Evolutionary conservation across 179 eudicot genomes (phyloP).

Genomic region (Spergularia azorica): DNA sequence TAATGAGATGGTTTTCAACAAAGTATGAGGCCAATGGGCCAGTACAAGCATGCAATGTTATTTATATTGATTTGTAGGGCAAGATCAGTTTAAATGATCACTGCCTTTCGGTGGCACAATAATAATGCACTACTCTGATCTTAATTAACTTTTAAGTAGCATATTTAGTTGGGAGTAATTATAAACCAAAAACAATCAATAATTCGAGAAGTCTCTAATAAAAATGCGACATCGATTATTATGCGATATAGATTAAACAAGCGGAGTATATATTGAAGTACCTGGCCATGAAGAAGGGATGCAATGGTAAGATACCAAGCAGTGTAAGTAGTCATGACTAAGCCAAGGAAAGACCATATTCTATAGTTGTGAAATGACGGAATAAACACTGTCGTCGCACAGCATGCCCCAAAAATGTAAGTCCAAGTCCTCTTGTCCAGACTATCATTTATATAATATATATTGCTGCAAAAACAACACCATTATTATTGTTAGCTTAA

Average conservation of each 20-base stretch:
- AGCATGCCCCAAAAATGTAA: constrained; percentile 55
- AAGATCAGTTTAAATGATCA: background rate
- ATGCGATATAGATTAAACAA: no score
- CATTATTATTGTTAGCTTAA: background rate
- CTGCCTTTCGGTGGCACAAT: constrained; percentile 8
- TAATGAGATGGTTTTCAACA: constrained; percentile 11
- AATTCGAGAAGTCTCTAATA: no score
- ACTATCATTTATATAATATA: constrained; percentile 54
- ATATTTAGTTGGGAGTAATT: background rate
- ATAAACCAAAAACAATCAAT: no score
- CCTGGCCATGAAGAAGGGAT: constrained; percentile 45
- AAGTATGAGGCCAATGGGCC: background rate
- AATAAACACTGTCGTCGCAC: constrained; percentile 55
- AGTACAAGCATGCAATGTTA: background rate
- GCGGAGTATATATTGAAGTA: background rate
- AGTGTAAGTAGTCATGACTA: constrained; percentile 47
- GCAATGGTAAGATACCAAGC: constrained; percentile 49
- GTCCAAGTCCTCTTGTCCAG: constrained; percentile 59
- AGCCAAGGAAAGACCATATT: constrained; percentile 54
- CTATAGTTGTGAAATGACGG: constrained; percentile 55
- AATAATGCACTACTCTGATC: no score
- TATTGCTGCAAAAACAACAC: constrained; percentile 40
- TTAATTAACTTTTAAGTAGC: no score
- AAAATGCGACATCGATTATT: no score
- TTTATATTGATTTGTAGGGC: no score